A percentile compares a stretch with the other conserved stretches of the same genome.
These are phyloP conservation scores for Rheum nobile DNA, from an alignment of 148 eudicot species.

Conservation along the genomic window DNA sequence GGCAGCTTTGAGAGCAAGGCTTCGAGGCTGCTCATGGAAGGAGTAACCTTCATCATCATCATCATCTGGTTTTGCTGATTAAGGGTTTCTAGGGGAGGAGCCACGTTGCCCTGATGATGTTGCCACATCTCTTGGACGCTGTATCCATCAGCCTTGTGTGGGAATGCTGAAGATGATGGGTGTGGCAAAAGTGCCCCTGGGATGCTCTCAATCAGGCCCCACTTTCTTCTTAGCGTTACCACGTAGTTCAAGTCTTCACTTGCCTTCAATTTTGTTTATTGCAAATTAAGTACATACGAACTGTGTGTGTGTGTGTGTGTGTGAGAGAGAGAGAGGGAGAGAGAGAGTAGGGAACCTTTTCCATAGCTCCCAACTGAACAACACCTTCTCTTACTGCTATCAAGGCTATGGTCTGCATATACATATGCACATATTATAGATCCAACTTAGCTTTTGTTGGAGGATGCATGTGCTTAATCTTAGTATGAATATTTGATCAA, in stretches of 20 bases:
- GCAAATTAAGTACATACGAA: neutral
- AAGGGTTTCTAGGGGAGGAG: slow-evolving; percentile 17
- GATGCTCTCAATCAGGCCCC: slow-evolving; percentile 84
- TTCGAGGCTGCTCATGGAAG: slow-evolving; percentile 97
- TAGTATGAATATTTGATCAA: neutral
- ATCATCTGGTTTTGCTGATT: slow-evolving; percentile 15
- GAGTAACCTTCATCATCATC: slow-evolving; percentile 54
- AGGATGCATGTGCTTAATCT: neutral
- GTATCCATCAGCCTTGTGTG: slow-evolving; percentile 24
- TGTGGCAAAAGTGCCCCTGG: slow-evolving; percentile 95
- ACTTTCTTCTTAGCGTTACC: slow-evolving; percentile 71
- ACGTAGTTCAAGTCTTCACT: slow-evolving; percentile 87
- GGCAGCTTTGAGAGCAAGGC: slow-evolving; percentile 89
- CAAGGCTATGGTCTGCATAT: slow-evolving; percentile 88
- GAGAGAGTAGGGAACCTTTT: slow-evolving; percentile 34
- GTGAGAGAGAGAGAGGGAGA: neutral
- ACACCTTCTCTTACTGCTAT: slow-evolving; percentile 97
- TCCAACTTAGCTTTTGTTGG: neutral
- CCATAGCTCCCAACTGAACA: slow-evolving; percentile 78
- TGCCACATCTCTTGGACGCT: slow-evolving; percentile 35
- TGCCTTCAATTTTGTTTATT: slow-evolving; percentile 20
- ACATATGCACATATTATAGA: neutral
- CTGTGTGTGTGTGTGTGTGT: too few relatives aligned
- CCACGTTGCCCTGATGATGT: slow-evolving; percentile 15
- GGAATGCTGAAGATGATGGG: slow-evolving; percentile 74